Conservation (phyloP, 257 asterid genomes). For the Paraleonurus japonicus region DNA sequence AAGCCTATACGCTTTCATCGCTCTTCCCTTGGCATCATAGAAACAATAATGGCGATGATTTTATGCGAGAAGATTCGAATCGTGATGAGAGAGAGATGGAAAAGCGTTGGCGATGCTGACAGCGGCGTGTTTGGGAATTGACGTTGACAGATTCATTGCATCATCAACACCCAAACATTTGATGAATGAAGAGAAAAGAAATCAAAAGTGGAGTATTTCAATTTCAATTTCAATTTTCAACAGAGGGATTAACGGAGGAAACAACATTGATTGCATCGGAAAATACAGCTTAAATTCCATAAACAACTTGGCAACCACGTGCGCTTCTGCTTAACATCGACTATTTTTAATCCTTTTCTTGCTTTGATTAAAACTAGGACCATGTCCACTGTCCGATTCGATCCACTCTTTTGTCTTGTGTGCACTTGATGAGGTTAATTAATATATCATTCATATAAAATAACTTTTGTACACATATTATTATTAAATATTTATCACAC, state of each 20-base stretch:
- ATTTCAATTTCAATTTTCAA: too few relatives aligned
- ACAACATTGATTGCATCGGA: not conserved
- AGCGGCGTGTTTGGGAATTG: conserved; percentile 19
- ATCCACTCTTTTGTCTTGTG: not conserved
- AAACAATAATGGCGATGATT: not conserved
- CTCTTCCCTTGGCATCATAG: conserved; percentile 49
- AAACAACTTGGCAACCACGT: conserved; percentile 29
- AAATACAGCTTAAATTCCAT: conserved; percentile 9
- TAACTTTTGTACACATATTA: too few relatives aligned
- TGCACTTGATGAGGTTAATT: too few relatives aligned
- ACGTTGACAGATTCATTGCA: conserved; percentile 11
- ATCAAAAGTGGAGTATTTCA: too few relatives aligned
- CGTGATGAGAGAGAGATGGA: not conserved
- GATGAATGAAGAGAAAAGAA: not conserved
- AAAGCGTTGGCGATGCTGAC: not conserved
- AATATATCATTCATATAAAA: too few relatives aligned
- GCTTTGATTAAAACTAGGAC: not conserved
- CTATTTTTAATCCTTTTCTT: not conserved
- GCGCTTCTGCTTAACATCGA: not conserved
- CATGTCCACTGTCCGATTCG: not conserved
- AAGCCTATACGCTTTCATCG: conserved; percentile 87
- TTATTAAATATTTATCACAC: too few relatives aligned
- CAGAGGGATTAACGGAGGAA: not conserved
- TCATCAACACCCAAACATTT: not conserved
- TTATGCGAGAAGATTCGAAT: conserved; percentile 18